Percentiles rank a stretch among this genome's conserved stretches.
These are phyloP conservation scores for Zygnema circumcarinatum DNA, from an alignment of 139 green algal genomes.

Conservation along the genomic window DNA sequence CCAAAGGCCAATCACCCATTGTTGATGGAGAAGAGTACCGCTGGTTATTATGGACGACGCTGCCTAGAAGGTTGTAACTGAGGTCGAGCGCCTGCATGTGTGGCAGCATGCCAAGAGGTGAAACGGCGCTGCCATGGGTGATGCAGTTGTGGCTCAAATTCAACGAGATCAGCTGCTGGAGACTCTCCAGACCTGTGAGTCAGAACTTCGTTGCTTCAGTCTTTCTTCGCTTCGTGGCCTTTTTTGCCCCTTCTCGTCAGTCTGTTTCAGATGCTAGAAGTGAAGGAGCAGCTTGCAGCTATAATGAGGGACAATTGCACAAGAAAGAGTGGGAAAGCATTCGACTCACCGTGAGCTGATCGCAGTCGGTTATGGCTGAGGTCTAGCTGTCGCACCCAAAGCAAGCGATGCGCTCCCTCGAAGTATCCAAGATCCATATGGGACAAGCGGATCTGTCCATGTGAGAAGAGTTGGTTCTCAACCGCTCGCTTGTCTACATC, in stretches of 20 bases:
- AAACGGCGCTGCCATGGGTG: not conserved
- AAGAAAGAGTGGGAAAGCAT: no score
- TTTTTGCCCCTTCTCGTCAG: no score
- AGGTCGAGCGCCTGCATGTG: not conserved
- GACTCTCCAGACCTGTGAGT: not conserved
- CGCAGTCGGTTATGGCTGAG: not conserved
- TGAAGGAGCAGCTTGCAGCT: no score
- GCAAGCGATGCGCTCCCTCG: not conserved
- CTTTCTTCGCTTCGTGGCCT: no score
- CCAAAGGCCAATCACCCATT: not conserved
- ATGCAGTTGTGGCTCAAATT: not conserved
- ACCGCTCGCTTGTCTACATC: no score
- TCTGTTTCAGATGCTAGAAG: no score
- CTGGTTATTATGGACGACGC: not conserved
- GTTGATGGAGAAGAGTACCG: not conserved
- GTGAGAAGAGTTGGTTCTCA: no score
- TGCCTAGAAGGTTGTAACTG: not conserved
- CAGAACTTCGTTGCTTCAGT: no score
- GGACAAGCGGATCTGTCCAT: not conserved
- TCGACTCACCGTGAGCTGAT: not conserved
- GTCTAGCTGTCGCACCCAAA: not conserved
- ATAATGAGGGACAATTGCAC: no score
- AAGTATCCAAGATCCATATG: not conserved
- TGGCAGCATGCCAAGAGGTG: not conserved
- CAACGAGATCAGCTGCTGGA: not conserved